Conservation (phyloP, 441 rosid species). For the Flueggea neowawraea region DNA sequence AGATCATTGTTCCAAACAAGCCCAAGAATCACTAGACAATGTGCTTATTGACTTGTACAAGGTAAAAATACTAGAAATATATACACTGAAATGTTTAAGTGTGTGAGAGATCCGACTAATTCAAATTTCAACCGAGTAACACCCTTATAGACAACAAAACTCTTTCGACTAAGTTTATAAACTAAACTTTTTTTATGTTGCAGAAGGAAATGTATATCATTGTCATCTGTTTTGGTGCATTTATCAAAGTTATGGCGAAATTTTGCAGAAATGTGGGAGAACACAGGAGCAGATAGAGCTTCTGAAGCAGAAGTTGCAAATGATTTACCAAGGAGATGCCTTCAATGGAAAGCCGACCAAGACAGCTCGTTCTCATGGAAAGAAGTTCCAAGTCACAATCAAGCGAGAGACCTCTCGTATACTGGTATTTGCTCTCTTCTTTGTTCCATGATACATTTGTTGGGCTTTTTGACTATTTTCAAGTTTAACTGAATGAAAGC, state of each 20-base stretch:
- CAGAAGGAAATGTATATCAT: too few relatives aligned
- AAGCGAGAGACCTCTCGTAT: slow-evolving; percentile 82
- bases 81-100: too few relatives aligned
- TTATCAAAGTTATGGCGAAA: slow-evolving; percentile 52
- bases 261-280: slow-evolving; percentile 78
- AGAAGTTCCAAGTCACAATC: slow-evolving; percentile 88
- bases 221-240: slow-evolving; percentile 9
- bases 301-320: slow-evolving; percentile 75
- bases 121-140: too few relatives aligned
- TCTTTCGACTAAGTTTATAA: too few relatives aligned
- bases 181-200: too few relatives aligned
- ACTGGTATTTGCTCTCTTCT: slow-evolving; percentile 39
- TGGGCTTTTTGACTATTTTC: too few relatives aligned
- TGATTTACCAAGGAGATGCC: slow-evolving; percentile 81
- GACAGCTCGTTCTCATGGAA: slow-evolving; percentile 92
- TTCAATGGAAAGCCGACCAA: slow-evolving; percentile 90
- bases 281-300: slow-evolving; percentile 80
- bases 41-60: slow-evolving; percentile 90
- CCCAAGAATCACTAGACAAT: slow-evolving; percentile 88
- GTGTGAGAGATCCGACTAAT: too few relatives aligned
- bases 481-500: too few relatives aligned
- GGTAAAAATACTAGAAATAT: slow-evolving; percentile 29
- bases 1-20: slow-evolving; percentile 68
- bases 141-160: too few relatives aligned
- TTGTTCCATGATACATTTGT: too few relatives aligned